Percentiles rank a stretch among this genome's conserved stretches.
These are phyloP conservation scores for Nephelium lappaceum DNA, from an alignment of 345 rosid genomes.

Conservation along the genomic window DNA sequence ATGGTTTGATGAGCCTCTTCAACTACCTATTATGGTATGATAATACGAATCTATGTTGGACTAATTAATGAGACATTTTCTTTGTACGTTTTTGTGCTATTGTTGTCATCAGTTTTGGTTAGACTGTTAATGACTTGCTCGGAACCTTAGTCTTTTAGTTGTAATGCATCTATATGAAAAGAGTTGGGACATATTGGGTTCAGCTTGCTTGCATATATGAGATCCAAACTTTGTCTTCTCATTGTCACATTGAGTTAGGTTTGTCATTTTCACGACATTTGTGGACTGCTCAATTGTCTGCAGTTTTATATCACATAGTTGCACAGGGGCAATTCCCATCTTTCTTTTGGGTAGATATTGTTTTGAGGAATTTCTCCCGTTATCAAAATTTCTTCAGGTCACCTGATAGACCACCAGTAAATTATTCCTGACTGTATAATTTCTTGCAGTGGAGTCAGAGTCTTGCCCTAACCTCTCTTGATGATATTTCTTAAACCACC, in stretches of 20 bases:
- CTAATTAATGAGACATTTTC: background rate
- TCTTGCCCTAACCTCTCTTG: background rate
- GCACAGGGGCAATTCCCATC: background rate
- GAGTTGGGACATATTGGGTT: background rate
- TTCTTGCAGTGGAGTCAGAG: background rate
- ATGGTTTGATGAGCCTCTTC: conserved; percentile 72
- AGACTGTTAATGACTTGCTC: background rate
- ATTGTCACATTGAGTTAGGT: background rate
- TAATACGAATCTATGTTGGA: background rate
- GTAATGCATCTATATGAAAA: conserved; percentile 3
- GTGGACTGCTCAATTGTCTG: background rate
- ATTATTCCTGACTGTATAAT: background rate
- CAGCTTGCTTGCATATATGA: background rate
- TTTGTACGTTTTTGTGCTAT: background rate
- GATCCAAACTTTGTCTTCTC: background rate
- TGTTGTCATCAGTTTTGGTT: background rate
- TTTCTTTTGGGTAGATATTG: background rate
- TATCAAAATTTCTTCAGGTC: background rate
- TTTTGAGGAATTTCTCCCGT: background rate
- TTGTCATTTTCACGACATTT: background rate
- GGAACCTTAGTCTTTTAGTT: background rate
- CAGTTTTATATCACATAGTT: background rate
- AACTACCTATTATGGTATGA: background rate
- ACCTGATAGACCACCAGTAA: background rate
- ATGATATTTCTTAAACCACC: background rate